These are phyloP conservation scores for Tetrahymena borealis DNA, from an alignment of 73 alveolate species.

Conservation along the genomic window DNA sequence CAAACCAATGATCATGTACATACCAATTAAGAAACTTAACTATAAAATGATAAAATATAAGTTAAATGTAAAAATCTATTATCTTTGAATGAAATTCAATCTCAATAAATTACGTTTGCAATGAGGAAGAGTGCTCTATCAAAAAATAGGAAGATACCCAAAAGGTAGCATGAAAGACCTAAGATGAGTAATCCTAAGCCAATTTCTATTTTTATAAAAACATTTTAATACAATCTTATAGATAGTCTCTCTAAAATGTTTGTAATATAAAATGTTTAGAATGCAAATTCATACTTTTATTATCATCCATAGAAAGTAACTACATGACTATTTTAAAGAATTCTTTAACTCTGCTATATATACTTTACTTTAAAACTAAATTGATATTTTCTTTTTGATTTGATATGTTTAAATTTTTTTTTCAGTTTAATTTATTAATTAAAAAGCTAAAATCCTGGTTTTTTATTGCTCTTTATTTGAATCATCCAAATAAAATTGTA, in stretches of 20 bases:
- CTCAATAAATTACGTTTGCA: neutral
- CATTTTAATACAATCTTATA: neutral
- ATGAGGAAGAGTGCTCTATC: neutral
- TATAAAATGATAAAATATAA: neutral
- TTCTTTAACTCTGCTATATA: neutral
- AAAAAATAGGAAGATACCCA: neutral
- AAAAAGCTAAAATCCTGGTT: neutral
- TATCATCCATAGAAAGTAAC: neutral
- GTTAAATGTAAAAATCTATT: too few relatives aligned
- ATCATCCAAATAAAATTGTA: neutral
- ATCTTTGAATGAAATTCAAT: too few relatives aligned
- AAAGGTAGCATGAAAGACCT: neutral
- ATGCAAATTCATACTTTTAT: neutral
- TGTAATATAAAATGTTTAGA: neutral
- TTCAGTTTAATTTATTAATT: neutral
- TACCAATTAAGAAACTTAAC: neutral
- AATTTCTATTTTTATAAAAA: neutral
- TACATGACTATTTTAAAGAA: neutral
- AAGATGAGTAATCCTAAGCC: neutral
- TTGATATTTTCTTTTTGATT: neutral
- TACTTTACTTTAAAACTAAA: neutral
- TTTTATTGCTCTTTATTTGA: neutral
- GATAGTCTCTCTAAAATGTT: neutral
- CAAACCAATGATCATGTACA: neutral
- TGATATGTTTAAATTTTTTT: neutral